Evolutionary conservation across 2,329 filamentous ascomycete genomes (phyloP).

Genomic region (Ceratocystis ficicola): DNA sequence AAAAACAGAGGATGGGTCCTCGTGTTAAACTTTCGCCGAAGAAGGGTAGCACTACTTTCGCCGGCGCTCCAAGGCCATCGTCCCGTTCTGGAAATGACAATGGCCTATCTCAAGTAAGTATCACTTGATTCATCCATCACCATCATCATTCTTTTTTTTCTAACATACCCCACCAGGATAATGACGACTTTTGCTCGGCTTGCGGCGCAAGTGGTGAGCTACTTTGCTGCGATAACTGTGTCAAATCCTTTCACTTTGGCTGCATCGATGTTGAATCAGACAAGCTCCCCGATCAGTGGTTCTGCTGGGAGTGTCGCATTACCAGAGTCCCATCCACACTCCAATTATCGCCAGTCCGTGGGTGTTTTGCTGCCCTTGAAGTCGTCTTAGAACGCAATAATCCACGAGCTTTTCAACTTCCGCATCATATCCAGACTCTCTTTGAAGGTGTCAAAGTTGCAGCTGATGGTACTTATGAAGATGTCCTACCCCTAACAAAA

Average conservation of each 20-base stretch:
- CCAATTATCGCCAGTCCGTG: conserved; percentile 29
- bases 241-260: conserved; percentile 76
- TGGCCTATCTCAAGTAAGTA: conserved; percentile 40
- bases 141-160: background rate
- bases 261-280: conserved; percentile 69
- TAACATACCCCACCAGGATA: conserved; percentile 42
- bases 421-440: conserved; percentile 55
- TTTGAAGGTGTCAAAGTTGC: conserved; percentile 73
- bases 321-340: conserved; percentile 29
- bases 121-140: background rate
- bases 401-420: conserved; percentile 60
- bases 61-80: conserved; percentile 53
- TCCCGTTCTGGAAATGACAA: conserved; percentile 28
- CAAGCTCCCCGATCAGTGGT: conserved; percentile 65
- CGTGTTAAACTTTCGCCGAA: conserved; percentile 66
- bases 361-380: conserved; percentile 51
- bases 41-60: conserved; percentile 57
- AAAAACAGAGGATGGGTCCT: conserved; percentile 49
- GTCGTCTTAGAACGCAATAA: conserved; percentile 55
- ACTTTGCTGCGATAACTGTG: conserved; percentile 87
- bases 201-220: conserved; percentile 76
- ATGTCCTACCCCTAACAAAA: conserved; percentile 35
- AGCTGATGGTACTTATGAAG: conserved; percentile 68
- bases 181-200: conserved; percentile 80
- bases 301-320: conserved; percentile 58